Evolutionary conservation across 1,284 basidiomycete genomes (phyloP).

Genomic region (Malassezia equina): DNA sequence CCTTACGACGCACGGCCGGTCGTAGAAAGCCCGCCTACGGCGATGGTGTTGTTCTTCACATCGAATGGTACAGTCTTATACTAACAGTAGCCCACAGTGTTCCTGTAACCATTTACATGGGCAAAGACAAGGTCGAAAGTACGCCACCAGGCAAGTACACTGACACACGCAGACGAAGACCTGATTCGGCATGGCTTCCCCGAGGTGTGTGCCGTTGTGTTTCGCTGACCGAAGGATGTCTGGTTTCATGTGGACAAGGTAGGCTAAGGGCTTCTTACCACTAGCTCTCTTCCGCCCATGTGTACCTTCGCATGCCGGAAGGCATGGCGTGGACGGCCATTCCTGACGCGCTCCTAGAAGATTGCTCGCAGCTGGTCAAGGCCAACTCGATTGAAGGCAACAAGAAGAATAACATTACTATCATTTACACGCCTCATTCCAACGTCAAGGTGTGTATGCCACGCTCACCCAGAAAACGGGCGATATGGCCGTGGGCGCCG

Average conservation of each 20-base stretch:
- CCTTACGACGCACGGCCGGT: neutral
- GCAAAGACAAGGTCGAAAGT: slow-evolving; percentile 64
- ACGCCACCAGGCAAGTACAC: neutral
- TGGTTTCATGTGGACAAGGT: slow-evolving; percentile 57
- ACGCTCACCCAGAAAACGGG: slow-evolving; percentile 24
- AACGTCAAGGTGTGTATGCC: slow-evolving; percentile 29
- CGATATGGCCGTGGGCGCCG: slow-evolving; percentile 68
- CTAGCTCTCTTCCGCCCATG: slow-evolving; percentile 40
- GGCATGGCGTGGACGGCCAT: slow-evolving; percentile 74
- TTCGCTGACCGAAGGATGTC: slow-evolving; percentile 34
- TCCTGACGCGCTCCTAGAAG: slow-evolving; percentile 65
- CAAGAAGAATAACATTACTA: slow-evolving; percentile 83
- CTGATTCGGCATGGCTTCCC: slow-evolving; percentile 56
- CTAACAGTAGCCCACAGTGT: slow-evolving; percentile 53
- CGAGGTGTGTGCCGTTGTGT: slow-evolving; percentile 44
- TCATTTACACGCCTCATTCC: slow-evolving; percentile 74
- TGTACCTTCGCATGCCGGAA: slow-evolving; percentile 71
- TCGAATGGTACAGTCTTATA: slow-evolving; percentile 49
- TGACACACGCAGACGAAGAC: slow-evolving; percentile 19
- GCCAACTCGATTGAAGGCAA: slow-evolving; percentile 96
- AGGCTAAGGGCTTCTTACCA: neutral
- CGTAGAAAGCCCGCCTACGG: neutral
- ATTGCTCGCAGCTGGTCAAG: slow-evolving; percentile 90
- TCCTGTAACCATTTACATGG: slow-evolving; percentile 76
- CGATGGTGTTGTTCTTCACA: slow-evolving; percentile 57